phyloP scores from a whole-genome alignment of 352 stramenopile species.

The Pythium phragmitis region DNA sequence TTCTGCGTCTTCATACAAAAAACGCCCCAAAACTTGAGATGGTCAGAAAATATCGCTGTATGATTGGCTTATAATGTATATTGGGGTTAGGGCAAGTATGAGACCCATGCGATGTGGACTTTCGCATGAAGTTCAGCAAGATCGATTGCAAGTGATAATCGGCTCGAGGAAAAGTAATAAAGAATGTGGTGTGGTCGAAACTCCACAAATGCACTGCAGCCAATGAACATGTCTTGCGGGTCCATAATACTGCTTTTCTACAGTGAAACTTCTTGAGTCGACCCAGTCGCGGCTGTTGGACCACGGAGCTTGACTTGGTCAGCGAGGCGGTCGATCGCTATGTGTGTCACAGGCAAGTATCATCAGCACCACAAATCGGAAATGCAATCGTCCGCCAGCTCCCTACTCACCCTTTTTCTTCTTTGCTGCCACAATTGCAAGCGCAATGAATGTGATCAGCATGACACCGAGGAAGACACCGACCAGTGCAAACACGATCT shows the following conservation, averaged over 20 bases:
- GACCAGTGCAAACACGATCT: constrained; percentile 68
- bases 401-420: constrained; percentile 59
- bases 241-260: background rate
- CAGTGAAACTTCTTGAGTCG: constrained; percentile 2
- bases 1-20: constrained; percentile 10
- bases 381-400: background rate
- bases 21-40: constrained; percentile 12
- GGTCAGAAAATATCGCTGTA: background rate
- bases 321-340: constrained; percentile 65
- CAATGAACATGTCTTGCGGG: background rate
- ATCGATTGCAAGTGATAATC: background rate
- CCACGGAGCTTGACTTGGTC: constrained; percentile 53
- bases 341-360: background rate
- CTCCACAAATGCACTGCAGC: background rate
- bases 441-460: constrained; percentile 67
- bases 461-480: constrained; percentile 70
- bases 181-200: background rate
- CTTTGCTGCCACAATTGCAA: constrained; percentile 66
- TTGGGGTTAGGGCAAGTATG: background rate
- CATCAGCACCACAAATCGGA: background rate
- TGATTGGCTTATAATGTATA: constrained; percentile 3
- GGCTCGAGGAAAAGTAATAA: too few species aligned
- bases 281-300: constrained; percentile 15
- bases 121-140: background rate
- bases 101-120: background rate